Evolutionary conservation across 164 flowering plant genomes (phyloP), one percentile per base, ranked within the genome.

Genomic region (Platanus orientalis): DNA sequence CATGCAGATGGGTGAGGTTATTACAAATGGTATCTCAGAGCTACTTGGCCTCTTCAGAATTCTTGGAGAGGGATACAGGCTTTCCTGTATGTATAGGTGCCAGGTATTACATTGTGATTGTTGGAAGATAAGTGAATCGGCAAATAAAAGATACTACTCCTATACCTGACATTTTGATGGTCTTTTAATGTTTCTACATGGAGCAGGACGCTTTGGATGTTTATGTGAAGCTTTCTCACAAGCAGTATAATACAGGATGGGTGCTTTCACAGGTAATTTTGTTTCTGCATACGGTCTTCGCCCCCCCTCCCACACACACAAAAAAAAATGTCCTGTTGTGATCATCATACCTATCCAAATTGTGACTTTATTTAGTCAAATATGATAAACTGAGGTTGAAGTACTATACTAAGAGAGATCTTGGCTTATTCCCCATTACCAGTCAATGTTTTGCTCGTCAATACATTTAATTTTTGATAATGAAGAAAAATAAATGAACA

Each of bases 161-260:
- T 58, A 28, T 58, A 36, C n/a, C 16, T 56, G 34, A 44, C 53
- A 45, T 45, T 14, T 45, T 14, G 49, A 57, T 69, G 5, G 32
- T 28, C 56, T 7, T 66, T 36, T 52, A 48, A 23, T 51, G 34
- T 4, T 57, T 58, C 40, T 63, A 60, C 50, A 9, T 75, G 36
- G 49, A 32, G 36, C 82, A 95, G 99, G 99, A 92, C 66, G 98
- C 99, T 50, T 66, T 95, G 80, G 89, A 90, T 69, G 76, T 69
- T 59, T 95, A 83, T 69, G 61, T 67, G 52, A 84, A 83, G 75
- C 92, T 95, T 58, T 88, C 99, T 34, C 80, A 76, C 54, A 86
- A 81, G 71, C 99, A 95, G 47, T 92, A 86, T 64, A 86, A 85
- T 61, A 88, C 99, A n/a, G 91, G 94, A 64, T 95, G 98, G 98